Conservation (phyloP, 805 yeast genomes). For the Monosporozyma solicola region DNA sequence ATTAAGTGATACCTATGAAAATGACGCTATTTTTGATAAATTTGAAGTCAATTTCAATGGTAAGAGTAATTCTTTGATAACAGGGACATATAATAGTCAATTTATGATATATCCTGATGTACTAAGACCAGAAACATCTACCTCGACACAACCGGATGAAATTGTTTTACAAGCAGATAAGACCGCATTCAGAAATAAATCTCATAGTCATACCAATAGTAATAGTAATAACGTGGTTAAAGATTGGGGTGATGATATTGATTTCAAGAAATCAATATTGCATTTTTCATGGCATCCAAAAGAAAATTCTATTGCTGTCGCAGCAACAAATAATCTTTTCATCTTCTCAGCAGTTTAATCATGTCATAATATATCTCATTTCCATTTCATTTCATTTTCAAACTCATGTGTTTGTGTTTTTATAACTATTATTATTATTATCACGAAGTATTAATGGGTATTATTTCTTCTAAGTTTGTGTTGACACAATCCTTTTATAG, state of each 20-base stretch:
- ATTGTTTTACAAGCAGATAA: constrained; percentile 95
- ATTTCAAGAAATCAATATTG: constrained; percentile 87
- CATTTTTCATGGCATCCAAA: constrained; percentile 98
- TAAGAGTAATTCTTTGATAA: constrained; percentile 84
- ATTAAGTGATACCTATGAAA: constrained; percentile 94
- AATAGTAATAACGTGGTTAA: constrained; percentile 8
- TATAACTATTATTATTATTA: too few species aligned
- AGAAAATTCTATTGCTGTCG: constrained; percentile 94
- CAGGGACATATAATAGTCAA: constrained; percentile 95
- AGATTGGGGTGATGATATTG: constrained; percentile 65
- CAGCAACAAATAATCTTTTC: constrained; percentile 92
- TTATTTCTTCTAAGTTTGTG: too few species aligned
- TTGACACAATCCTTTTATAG: too few species aligned
- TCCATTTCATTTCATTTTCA: background rate
- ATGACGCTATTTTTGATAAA: constrained; percentile 96
- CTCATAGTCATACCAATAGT: constrained; percentile 12
- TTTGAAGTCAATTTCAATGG: constrained; percentile 95
- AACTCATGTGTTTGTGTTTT: background rate
- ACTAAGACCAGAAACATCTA: constrained; percentile 28
- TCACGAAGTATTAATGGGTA: too few species aligned
- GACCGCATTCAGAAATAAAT: constrained; percentile 71
- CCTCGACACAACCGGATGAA: constrained; percentile 30
- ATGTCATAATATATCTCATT: too few species aligned
- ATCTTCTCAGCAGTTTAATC: constrained; percentile 64
- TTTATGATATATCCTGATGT: constrained; percentile 94